Evolutionary conservation across 1,284 basidiomycete genomes (phyloP), one percentile per base, ranked within the genome.

Genomic region (Heterobasidion annosum): DNA sequence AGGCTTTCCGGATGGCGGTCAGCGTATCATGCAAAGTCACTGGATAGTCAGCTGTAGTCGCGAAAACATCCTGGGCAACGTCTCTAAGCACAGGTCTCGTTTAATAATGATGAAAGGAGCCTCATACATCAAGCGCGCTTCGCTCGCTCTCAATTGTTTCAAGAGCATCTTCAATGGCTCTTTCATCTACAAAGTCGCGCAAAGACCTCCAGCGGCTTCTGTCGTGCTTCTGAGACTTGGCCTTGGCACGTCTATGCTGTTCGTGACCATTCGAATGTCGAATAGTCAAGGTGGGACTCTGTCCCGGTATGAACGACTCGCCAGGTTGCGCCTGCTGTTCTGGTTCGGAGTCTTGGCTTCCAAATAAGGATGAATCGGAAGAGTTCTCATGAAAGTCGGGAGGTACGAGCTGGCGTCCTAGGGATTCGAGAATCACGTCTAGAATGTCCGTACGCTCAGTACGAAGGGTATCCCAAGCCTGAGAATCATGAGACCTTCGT

Each of bases 161-260:
- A 51, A 86, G 63, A 16, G 82, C 75, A 54, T 87, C 83, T 55
- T 91, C 88, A 46, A 91, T 83, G 8, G 81, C 83, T 35, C 81
- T 76, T 61, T 91, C 89, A 62, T 90, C 86, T 33, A 90, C 84
- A 67, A 91, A 91, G 63, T 91, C 88, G 34, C 89, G 75, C 47
- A 91, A 63, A 0, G 84, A 87, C 73, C 89, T 91, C 88, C 89
- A 91, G 47, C 70, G 73, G 43, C 71, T 74, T 55, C 82, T 71
- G 58, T 87, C 83, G 25, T 65, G 61, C 15, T 64, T 61, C 40
- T 61, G 52, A 55, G 61, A 70, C 46, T 61, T 62, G 51, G 46
- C 60, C 42, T 65, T 62, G 37, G 66, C 61, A 37, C 59, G 57
- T 55, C 67, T 66, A 49, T 52, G 35, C 25, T 16, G 54, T 55